These are phyloP conservation scores for Penicillium chermesinum DNA, from an alignment of 495 filamentous ascomycete genomes.

Conservation along the genomic window DNA sequence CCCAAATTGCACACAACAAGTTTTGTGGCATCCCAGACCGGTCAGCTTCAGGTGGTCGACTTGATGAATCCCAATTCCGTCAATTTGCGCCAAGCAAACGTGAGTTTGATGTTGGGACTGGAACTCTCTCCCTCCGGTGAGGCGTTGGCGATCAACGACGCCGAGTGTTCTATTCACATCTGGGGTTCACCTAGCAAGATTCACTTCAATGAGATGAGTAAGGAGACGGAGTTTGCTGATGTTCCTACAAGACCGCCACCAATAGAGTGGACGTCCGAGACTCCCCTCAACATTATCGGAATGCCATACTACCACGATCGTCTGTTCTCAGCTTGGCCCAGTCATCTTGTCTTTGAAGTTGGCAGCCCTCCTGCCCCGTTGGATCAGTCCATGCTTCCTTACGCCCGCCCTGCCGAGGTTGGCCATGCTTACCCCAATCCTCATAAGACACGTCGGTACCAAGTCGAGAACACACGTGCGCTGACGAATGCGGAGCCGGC, in stretches of 20 bases:
- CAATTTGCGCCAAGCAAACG: slow-evolving; percentile 81
- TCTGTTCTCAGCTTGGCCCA: slow-evolving; percentile 85
- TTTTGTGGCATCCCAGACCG: slow-evolving; percentile 82
- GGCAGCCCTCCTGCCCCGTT: slow-evolving; percentile 74
- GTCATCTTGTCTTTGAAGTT: slow-evolving; percentile 72
- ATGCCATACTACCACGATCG: slow-evolving; percentile 91
- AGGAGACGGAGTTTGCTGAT: slow-evolving; percentile 73
- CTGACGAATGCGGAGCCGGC: slow-evolving; percentile 45
- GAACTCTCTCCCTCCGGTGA: slow-evolving; percentile 90
- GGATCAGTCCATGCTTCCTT: slow-evolving; percentile 65
- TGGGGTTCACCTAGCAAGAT: slow-evolving; percentile 92
- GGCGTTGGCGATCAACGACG: slow-evolving; percentile 76
- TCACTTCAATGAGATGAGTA: slow-evolving; percentile 79
- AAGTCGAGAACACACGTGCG: slow-evolving; percentile 72
- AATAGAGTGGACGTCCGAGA: slow-evolving; percentile 69
- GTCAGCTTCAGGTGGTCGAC: slow-evolving; percentile 91
- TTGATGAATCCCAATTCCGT: slow-evolving; percentile 89
- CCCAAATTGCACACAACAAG: slow-evolving; percentile 89
- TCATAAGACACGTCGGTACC: slow-evolving; percentile 67
- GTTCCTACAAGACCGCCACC: slow-evolving; percentile 43
- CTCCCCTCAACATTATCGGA: slow-evolving; percentile 76
- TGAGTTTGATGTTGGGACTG: slow-evolving; percentile 65
- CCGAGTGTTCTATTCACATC: slow-evolving; percentile 71
- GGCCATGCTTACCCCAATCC: slow-evolving; percentile 74
- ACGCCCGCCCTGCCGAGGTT: slow-evolving; percentile 62